Evolutionary conservation across 768 basidiomycete genomes (phyloP).

Genomic region (Phylloporus sp.): DNA sequence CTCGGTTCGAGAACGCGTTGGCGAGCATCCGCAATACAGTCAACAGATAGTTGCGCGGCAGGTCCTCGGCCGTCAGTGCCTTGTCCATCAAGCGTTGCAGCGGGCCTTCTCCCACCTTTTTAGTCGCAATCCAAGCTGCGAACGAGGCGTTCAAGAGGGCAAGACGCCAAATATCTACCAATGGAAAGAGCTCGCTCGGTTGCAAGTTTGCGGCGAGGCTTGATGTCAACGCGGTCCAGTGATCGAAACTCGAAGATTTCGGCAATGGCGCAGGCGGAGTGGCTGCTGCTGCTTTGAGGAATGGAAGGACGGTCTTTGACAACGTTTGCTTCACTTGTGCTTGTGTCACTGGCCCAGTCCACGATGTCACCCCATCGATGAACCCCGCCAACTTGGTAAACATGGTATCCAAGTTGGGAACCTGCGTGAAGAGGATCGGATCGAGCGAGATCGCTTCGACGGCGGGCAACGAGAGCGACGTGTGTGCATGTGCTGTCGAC

Average conservation of each 20-base stretch:
- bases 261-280: constrained; percentile 21
- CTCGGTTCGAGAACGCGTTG: constrained; percentile 54
- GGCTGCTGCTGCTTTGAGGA: constrained; percentile 53
- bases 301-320: constrained; percentile 47
- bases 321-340: constrained; percentile 48
- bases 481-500: constrained; percentile 69
- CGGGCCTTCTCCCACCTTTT: constrained; percentile 34
- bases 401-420: constrained; percentile 64
- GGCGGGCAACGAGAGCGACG: constrained; percentile 51
- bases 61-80: constrained; percentile 31
- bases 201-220: constrained; percentile 44
- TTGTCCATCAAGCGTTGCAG: constrained; percentile 45
- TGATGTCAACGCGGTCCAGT: constrained; percentile 47
- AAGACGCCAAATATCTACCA: constrained; percentile 80
- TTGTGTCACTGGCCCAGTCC: constrained; percentile 27
- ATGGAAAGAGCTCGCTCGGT: constrained; percentile 61
- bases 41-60: constrained; percentile 53
- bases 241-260: constrained; percentile 35
- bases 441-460: constrained; percentile 60
- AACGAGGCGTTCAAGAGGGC: constrained; percentile 62
- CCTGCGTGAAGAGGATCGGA: constrained; percentile 72
- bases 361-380: constrained; percentile 46
- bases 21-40: constrained; percentile 63
- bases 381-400: constrained; percentile 56
- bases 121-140: constrained; percentile 43